Evolutionary conservation across 192 early-diverging fungal species (phyloP), one percentile per base, ranked within the genome.

Genomic region (Coemansia sp.): DNA sequence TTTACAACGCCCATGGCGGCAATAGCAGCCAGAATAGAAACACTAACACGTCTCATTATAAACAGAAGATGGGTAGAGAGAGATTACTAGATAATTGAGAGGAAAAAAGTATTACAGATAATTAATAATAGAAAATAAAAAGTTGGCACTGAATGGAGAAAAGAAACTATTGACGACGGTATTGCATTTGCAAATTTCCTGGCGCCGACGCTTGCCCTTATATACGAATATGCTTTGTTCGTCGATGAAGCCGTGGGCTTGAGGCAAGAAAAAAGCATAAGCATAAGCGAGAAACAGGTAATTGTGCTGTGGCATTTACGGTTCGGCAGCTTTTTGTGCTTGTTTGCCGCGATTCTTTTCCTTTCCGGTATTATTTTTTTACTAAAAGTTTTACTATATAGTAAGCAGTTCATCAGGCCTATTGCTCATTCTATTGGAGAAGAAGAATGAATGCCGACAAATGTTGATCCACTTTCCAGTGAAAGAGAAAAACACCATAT

Each of bases 21-120:
- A 35, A 66, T 23, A 18, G 74, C 74, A 7, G 68, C 74, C 30
- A 75, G 57, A 27, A 75, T 42, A 42, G 57, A 52, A 52, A 52
- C 24, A 27, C 50, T 52, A 52, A 52, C 50, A 27, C 50, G 50
- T 28, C 50, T 52, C 50, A 52, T 52, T 23, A 13, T 52, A 27
- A 27, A 22, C 20, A n/a, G 14, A 14, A 5, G 24, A 23, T 7
- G 10, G 25, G 11, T 52, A 52, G 7, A 8, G 10, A 52, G 11
- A 14, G 24, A 27, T 19, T 50, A 50, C 11, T 28, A 52, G 1
- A 28, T 52, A 52, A 23, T 10, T 1, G 2, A 4, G 8, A 52
- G 19, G 11, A 23, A 7, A 52, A 8, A 27, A n/a, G 1, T 14
- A 27, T 3, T 7, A 52, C 24, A 52, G 11, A 9, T 13, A 13